Evolutionary conservation across 257 asterid genomes (phyloP), one percentile per base, ranked within the genome.

Genomic region (Handroanthus guayacan): DNA sequence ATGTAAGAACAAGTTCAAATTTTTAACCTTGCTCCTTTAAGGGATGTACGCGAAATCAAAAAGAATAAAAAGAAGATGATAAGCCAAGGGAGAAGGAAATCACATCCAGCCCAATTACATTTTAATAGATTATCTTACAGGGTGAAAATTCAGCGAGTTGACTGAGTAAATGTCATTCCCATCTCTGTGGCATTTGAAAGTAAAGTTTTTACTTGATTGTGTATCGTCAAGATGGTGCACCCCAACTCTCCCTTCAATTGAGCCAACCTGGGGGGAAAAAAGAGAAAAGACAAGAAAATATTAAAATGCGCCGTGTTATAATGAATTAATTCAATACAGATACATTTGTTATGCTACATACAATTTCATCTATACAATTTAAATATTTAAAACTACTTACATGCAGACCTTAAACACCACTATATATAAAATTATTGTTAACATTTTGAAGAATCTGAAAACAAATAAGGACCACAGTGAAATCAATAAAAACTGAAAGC

Each of bases 141-240:
- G 99, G 52, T 93, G 98, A 85, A 95, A 95, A 81, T 86, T 89
- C 74, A 95, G 81, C 3, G 99, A 91, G 82, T 93, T 93, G 88
- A 95, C 99, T 4, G 99, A 86, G 89, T 86, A 91, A 54, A 95
- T 86, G 31, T 95, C 98, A 34, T 82, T 86, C 83, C 89, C 88
- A 72, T 93, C 99, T 83, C 99, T 93, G 84, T 95, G 99, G 83
- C 99, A 95, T 85, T 95, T 95, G 91, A 95, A 95, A 76, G 99
- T 95, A 79, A 95, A 95, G 81, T 93, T 95, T 86, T 93, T 93
- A 84, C 82, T 80, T 72, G 89, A 79, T 72, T 84, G 97, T 16
- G 97, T 62, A 57, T 93, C 99, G 72, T 95, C 98, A 51, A 93
- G 87, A 81, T 95, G 98, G 84, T 95, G 99, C 51, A 93, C 98